These are phyloP conservation scores for Osmanthus fragrans DNA, from an alignment of 257 asterid genomes.

Conservation along the genomic window DNA sequence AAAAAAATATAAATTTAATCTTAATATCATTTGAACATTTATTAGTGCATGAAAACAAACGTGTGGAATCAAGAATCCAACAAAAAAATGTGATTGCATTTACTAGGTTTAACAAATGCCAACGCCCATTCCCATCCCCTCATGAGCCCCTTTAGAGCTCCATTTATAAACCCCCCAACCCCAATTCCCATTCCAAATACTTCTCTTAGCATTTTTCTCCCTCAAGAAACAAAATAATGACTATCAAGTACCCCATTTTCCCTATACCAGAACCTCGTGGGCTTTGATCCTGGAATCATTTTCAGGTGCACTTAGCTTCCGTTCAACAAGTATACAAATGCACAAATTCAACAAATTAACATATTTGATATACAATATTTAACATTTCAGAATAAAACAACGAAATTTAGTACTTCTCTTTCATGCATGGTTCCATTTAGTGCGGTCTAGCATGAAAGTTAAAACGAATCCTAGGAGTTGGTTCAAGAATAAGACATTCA, in stretches of 20 bases:
- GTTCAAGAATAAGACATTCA: neutral
- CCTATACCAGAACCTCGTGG: neutral
- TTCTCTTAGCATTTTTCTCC: neutral
- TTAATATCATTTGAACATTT: conserved; percentile 3
- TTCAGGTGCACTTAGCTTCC: neutral
- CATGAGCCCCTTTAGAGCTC: neutral
- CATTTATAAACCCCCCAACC: neutral
- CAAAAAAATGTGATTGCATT: neutral
- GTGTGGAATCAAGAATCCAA: neutral
- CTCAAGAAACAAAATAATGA: neutral
- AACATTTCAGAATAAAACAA: too few relatives aligned
- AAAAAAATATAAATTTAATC: too few relatives aligned
- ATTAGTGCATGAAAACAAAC: neutral
- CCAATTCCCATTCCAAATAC: too few relatives aligned
- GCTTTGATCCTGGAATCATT: neutral
- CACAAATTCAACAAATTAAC: too few relatives aligned
- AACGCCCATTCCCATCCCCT: neutral
- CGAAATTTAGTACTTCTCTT: too few relatives aligned
- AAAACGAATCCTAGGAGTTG: neutral
- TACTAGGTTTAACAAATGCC: neutral
- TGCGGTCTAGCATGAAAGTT: neutral
- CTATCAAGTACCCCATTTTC: neutral
- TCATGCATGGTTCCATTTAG: neutral
- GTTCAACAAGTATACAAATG: too few relatives aligned
- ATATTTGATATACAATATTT: too few relatives aligned